Evolutionary conservation across 192 early-diverging fungal genomes (phyloP).

Genomic region (Irineochytrium annulatum): DNA sequence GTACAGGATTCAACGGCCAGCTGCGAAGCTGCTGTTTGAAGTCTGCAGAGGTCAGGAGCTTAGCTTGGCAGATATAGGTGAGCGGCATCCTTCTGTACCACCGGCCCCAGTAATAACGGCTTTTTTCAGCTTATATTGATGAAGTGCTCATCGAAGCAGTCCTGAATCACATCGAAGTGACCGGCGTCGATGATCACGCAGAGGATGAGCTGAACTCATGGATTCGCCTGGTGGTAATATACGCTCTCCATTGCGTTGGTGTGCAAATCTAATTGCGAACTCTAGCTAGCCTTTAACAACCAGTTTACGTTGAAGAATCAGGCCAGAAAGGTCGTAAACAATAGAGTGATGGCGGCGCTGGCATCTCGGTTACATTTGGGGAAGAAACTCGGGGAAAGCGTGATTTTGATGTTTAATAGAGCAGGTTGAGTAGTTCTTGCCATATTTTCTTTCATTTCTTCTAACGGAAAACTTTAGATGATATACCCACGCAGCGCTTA

Average conservation of each 20-base stretch:
- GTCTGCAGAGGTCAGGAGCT: constrained; percentile 55
- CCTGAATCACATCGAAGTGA: constrained; percentile 57
- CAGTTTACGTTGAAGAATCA: constrained; percentile 59
- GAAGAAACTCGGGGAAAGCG: constrained; percentile 81
- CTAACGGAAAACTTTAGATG: constrained; percentile 1
- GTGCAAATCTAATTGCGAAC: too few species aligned
- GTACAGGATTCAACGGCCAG: constrained; percentile 37
- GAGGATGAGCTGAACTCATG: constrained; percentile 51
- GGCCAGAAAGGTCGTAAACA: constrained; percentile 31
- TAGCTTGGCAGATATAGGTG: constrained; percentile 49
- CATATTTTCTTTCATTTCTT: not conserved
- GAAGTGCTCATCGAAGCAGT: constrained; percentile 44
- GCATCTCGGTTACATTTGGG: constrained; percentile 49
- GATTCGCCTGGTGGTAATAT: constrained; percentile 46
- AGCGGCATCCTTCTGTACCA: too few species aligned
- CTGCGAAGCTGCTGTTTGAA: constrained; percentile 57
- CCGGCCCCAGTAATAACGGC: too few species aligned
- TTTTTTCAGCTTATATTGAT: constrained; percentile 42
- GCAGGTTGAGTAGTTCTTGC: constrained; percentile 50
- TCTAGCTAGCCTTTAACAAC: constrained; percentile 64
- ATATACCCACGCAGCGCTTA: constrained; percentile 1
- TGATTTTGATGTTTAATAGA: constrained; percentile 91
- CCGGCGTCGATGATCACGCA: constrained; percentile 33
- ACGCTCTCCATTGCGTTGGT: too few species aligned
- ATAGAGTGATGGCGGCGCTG: constrained; percentile 52